Conservation (phyloP, 2,329 filamentous ascomycete genomes). For the Cercospora sp. region DNA sequence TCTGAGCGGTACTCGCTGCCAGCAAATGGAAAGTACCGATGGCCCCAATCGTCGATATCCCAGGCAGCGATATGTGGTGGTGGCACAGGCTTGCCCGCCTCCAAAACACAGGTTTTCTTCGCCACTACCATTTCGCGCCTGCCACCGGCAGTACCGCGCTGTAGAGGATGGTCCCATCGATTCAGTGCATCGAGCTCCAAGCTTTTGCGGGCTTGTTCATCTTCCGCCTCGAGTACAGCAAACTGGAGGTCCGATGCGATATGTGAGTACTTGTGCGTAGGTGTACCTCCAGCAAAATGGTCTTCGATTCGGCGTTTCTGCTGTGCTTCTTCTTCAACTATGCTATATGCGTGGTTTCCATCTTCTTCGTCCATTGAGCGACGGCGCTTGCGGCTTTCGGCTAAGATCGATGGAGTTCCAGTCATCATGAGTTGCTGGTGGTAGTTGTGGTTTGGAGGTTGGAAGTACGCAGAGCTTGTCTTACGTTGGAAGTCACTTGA, state of each 20-base stretch:
- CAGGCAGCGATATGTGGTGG: no score
- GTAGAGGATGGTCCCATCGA: neutral
- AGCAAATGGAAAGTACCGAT: no score
- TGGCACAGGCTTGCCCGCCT: neutral
- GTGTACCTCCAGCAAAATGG: neutral
- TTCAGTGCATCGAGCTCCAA: neutral
- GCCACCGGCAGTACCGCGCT: neutral
- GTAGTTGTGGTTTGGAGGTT: no score
- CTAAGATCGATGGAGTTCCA: neutral
- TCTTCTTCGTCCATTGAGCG: neutral
- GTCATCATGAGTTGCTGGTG: no score
- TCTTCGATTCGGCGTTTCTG: neutral
- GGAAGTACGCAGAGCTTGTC: no score
- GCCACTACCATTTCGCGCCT: neutral
- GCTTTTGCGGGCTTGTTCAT: neutral
- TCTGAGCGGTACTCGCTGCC: no score
- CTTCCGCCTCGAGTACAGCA: no score
- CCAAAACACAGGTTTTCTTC: no score
- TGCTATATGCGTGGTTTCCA: neutral
- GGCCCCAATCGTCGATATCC: no score
- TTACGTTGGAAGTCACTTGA: no score
- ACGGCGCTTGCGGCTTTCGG: neutral
- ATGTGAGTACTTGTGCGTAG: neutral
- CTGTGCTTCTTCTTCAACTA: neutral
- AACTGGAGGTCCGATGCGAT: no score